Base-by-base conservation (phyloP, 2,329 filamentous ascomycete genomes). In the Botrytis squamosa region DNA sequence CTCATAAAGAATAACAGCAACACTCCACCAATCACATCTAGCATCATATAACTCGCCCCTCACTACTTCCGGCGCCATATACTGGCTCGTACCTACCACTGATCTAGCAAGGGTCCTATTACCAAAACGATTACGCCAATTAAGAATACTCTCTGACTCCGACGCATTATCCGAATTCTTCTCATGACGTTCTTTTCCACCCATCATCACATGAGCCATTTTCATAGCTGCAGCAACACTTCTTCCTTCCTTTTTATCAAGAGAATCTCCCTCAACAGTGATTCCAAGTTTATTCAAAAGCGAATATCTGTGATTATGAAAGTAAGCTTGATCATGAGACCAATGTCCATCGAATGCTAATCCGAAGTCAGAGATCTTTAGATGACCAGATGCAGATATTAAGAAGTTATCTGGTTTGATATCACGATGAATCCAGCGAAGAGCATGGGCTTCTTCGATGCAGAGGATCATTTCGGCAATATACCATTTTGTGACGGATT, bases 371-470 rank as follows among this genome's bases (percentile, higher is more conserved):
- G 95, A 97, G 57, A 98, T 97, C 80, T 97, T 98, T 74, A 98
- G 83, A 81, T 99, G 96, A 0, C 96, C 95, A 29, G 92, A 92
- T 0, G 93, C 88, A 14, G 92, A 93, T 78, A 98, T 94, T 44
- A 98, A 87, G 79, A 99, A 98, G 79, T 99, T 99, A 85, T 98
- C 95, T 0, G 95, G 96, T 82, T 99, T 99, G 81, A 98, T 89
- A 82, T 98, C 96, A 29, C 95, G 92, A 81, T 99, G 96, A 66
- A 99, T 97, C 87, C 94, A 98, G 68, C 89, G 89, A 78, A 98
- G 89, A 20, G 89, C 89, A 84, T 98, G 95, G 0, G 93, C 92
- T 82, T 97, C 95, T 82, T 98, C 95, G 38, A 99, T 91, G 79
- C 94, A 97, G 7, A 98, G 85, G 71, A 98, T 92, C 94, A 98